These are phyloP conservation scores for Coniferiporia weirii DNA, from an alignment of 1,284 basidiomycete genomes.

Conservation along the genomic window DNA sequence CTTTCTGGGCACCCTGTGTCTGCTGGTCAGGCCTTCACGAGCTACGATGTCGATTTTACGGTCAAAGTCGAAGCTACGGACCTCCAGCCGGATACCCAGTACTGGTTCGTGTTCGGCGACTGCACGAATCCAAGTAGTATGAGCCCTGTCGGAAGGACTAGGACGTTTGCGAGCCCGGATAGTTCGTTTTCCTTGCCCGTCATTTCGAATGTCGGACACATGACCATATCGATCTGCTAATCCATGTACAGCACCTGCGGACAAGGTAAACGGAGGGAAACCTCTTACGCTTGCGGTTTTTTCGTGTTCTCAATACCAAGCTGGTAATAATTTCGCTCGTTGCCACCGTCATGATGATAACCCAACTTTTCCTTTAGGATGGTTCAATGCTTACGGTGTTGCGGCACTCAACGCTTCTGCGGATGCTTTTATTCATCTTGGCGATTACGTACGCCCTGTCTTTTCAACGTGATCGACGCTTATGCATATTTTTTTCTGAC, in stretches of 20 bases:
- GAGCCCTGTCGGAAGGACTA: slow-evolving; percentile 46
- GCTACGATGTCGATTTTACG: slow-evolving; percentile 61
- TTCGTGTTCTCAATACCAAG: slow-evolving; percentile 54
- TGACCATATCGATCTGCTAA: neutral
- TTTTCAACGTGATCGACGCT: neutral
- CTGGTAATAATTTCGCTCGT: slow-evolving; percentile 27
- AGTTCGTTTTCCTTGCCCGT: slow-evolving; percentile 32
- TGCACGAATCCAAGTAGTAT: slow-evolving; percentile 44
- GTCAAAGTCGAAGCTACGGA: slow-evolving; percentile 58
- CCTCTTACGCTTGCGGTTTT: slow-evolving; percentile 53
- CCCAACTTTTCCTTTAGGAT: slow-evolving; percentile 35
- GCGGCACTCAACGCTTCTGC: slow-evolving; percentile 52
- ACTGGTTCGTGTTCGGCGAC: slow-evolving; percentile 58
- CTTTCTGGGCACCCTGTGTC: slow-evolving; percentile 38
- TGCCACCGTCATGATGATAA: neutral
- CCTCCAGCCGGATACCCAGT: slow-evolving; percentile 49
- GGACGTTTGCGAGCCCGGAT: slow-evolving; percentile 42
- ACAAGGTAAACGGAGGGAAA: slow-evolving; percentile 50
- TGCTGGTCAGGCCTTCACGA: slow-evolving; percentile 51
- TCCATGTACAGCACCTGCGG: slow-evolving; percentile 37
- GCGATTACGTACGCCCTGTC: slow-evolving; percentile 48
- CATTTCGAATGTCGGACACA: neutral
- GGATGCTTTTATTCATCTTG: slow-evolving; percentile 59
- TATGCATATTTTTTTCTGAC: neutral
- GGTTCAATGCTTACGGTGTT: slow-evolving; percentile 64